Percentiles rank a stretch among this genome's conserved stretches.
Conservation (phyloP, 352 stramenopile genomes). For the Globisporangium apiculatum region DNA sequence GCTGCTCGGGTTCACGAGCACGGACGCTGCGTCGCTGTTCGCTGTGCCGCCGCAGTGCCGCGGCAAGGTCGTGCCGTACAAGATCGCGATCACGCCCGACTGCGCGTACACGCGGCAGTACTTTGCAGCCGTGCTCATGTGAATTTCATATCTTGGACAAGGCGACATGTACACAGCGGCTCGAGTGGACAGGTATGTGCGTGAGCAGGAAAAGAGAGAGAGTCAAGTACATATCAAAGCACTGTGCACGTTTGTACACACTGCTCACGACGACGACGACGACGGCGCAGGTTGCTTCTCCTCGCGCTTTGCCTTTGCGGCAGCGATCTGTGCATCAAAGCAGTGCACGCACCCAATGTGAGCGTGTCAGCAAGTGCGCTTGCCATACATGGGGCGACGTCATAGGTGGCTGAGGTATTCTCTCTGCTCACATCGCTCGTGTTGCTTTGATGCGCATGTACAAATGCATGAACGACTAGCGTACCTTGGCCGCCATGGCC, state of each 20-base stretch:
- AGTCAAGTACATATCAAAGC: too few species aligned
- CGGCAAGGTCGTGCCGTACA: slow-evolving; percentile 58
- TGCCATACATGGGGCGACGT: too few species aligned
- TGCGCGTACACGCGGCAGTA: slow-evolving; percentile 63
- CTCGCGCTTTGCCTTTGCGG: slow-evolving; percentile 71
- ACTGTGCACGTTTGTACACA: not conserved
- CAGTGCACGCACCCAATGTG: not conserved
- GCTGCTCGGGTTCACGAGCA: slow-evolving; percentile 43
- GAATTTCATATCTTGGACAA: too few species aligned
- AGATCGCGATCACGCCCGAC: slow-evolving; percentile 65
- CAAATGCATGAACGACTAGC: not conserved
- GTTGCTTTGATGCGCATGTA: not conserved
- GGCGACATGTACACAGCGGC: too few species aligned
- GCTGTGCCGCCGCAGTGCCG: slow-evolving; percentile 36
- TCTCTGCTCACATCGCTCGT: too few species aligned
- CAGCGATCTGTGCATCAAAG: slow-evolving; percentile 41
- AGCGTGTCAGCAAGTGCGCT: not conserved
- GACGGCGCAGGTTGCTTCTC: slow-evolving; percentile 19
- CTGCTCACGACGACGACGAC: not conserved
- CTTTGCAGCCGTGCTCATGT: slow-evolving; percentile 13
- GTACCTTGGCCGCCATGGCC: slow-evolving; percentile 70
- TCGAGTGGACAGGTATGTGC: too few species aligned
- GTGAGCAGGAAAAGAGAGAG: too few species aligned
- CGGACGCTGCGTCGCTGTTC: slow-evolving; percentile 25
- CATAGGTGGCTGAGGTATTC: too few species aligned